Conservation (phyloP, 2,329 filamentous ascomycete species). For the Iodosphaeria phyllophila region DNA sequence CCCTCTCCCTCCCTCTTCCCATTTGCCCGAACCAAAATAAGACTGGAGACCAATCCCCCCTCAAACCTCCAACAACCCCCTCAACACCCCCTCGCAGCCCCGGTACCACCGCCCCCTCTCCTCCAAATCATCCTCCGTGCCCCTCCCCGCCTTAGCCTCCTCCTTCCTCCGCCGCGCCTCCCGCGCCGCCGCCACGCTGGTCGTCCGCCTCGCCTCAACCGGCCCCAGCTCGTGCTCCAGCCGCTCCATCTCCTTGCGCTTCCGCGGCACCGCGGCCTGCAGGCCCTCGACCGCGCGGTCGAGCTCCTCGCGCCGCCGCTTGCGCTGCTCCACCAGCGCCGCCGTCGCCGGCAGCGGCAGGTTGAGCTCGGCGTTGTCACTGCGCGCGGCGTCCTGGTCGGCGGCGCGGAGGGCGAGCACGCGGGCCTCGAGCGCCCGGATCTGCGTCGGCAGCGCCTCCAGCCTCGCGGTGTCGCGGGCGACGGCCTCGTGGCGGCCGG, state of each 20-base stretch:
- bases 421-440: constrained; percentile 26
- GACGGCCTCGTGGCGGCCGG: constrained; percentile 30
- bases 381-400: constrained; percentile 18
- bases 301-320: constrained; percentile 32
- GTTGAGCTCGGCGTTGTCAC: constrained; percentile 26
- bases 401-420: constrained; percentile 27
- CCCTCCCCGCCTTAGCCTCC: constrained; percentile 40
- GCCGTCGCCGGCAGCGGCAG: constrained; percentile 39
- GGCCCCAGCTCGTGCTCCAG: constrained; percentile 49
- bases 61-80: constrained; percentile 42
- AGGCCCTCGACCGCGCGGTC: constrained; percentile 45
- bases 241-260: constrained; percentile 47
- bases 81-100: constrained; percentile 45
- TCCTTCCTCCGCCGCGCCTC: constrained; percentile 55
- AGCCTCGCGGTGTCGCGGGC: constrained; percentile 27
- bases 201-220: constrained; percentile 47
- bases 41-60: too few relatives aligned
- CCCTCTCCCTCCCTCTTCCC: too few relatives aligned
- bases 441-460: constrained; percentile 30
- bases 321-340: constrained; percentile 29
- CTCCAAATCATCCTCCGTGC: constrained; percentile 55
- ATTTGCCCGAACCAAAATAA: too few relatives aligned
- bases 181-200: constrained; percentile 45
- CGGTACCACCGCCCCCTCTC: constrained; percentile 59
- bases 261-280: constrained; percentile 42